These are phyloP conservation scores for Talaromyces marneffei DNA, from an alignment of 2,329 filamentous ascomycete species.

Conservation along the genomic window DNA sequence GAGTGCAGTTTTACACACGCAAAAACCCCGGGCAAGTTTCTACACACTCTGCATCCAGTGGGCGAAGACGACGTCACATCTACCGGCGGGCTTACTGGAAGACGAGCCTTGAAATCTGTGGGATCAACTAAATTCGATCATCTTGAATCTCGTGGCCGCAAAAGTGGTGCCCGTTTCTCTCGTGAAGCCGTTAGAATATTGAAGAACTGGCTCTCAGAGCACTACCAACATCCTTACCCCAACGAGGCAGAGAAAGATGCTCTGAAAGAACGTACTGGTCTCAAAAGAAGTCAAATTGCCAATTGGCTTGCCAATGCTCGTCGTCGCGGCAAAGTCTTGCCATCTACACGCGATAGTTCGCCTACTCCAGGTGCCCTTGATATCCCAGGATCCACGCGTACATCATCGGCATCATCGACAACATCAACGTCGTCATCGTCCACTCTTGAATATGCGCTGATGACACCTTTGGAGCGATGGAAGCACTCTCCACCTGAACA, in stretches of 20 bases:
- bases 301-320: slow-evolving; percentile 92
- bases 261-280: slow-evolving; percentile 69
- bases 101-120: slow-evolving; percentile 38
- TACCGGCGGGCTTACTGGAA: slow-evolving; percentile 35
- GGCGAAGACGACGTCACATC: slow-evolving; percentile 38
- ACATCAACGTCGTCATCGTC: slow-evolving; percentile 30
- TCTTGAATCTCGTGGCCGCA: slow-evolving; percentile 44
- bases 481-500: slow-evolving; percentile 63
- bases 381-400: slow-evolving; percentile 52
- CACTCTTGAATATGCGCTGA: slow-evolving; percentile 31
- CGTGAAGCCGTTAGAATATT: slow-evolving; percentile 72
- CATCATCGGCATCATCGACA: slow-evolving; percentile 50
- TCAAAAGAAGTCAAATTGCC: slow-evolving; percentile 76
- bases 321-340: slow-evolving; percentile 69
- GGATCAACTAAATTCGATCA: slow-evolving; percentile 29
- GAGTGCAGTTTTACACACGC: slow-evolving; percentile 44
- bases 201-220: slow-evolving; percentile 77
- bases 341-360: slow-evolving; percentile 58
- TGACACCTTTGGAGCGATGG: slow-evolving; percentile 65
- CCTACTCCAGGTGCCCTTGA: slow-evolving; percentile 67
- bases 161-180: slow-evolving; percentile 71
- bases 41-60: slow-evolving; percentile 42
- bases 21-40: slow-evolving; percentile 36
- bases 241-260: slow-evolving; percentile 80
- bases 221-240: slow-evolving; percentile 79